Evolutionary conservation across 2,329 filamentous ascomycete genomes (phyloP).

Genomic region (Stagonosporopsis cucurbitacearum): DNA sequence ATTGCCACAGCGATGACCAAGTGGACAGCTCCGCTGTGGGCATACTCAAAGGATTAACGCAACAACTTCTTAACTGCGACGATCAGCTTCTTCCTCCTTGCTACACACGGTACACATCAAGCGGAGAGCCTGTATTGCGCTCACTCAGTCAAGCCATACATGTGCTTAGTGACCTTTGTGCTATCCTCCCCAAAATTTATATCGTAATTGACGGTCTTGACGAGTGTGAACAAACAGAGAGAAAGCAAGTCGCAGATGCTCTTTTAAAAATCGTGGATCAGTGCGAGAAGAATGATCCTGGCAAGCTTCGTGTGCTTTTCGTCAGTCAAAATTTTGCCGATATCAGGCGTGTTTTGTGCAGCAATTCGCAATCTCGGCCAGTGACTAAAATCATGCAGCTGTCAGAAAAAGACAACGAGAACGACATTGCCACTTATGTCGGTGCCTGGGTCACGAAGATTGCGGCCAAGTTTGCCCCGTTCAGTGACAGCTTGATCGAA

Average conservation of each 20-base stretch:
- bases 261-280: slow-evolving; percentile 20
- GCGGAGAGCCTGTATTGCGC: slow-evolving; percentile 28
- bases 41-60: slow-evolving; percentile 26
- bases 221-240: slow-evolving; percentile 27
- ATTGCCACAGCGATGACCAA: slow-evolving; percentile 31
- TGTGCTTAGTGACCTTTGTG: slow-evolving; percentile 31
- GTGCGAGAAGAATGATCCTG: slow-evolving; percentile 24
- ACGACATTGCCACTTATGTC: slow-evolving; percentile 30
- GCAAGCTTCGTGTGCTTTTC: slow-evolving; percentile 31
- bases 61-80: slow-evolving; percentile 28
- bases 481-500: slow-evolving; percentile 27
- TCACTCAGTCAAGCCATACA: slow-evolving; percentile 22
- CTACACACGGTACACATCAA: slow-evolving; percentile 12
- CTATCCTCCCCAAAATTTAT: slow-evolving; percentile 23
- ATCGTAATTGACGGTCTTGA: slow-evolving; percentile 38
- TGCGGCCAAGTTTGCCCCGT: slow-evolving; percentile 15
- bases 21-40: slow-evolving; percentile 19
- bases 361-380: slow-evolving; percentile 4
- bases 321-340: slow-evolving; percentile 38
- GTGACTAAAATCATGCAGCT: slow-evolving; percentile 23
- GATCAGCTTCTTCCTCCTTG: slow-evolving; percentile 23
- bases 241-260: slow-evolving; percentile 28
- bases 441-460: slow-evolving; percentile 23
- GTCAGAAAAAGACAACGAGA: slow-evolving; percentile 23
- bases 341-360: slow-evolving; percentile 23